Evolutionary conservation across 768 basidiomycete genomes (phyloP).

Genomic region (Dacryopinax primogenitus): DNA sequence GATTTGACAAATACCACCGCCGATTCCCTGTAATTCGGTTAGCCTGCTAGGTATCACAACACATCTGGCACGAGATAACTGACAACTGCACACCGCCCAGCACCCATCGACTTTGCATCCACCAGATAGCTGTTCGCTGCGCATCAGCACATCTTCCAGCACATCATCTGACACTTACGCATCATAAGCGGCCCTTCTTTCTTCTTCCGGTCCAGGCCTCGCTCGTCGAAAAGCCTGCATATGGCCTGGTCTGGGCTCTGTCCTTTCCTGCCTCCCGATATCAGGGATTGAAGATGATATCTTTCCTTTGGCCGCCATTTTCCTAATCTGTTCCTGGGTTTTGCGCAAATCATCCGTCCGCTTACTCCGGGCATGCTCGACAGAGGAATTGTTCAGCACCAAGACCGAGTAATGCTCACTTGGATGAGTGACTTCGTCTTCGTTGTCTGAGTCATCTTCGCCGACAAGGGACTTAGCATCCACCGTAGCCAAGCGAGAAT

Average conservation of each 20-base stretch:
- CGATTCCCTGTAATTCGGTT: background rate
- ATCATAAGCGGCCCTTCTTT: background rate
- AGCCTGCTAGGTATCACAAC: background rate
- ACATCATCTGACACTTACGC: background rate
- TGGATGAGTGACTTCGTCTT: conserved; percentile 16
- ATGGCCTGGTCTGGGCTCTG: background rate
- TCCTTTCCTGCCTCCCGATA: conserved; percentile 6
- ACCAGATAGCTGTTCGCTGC: background rate
- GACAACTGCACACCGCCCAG: background rate
- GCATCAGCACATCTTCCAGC: background rate
- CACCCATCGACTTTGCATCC: background rate
- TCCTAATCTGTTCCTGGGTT: conserved; percentile 1
- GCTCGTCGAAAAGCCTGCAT: background rate
- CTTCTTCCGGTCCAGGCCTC: background rate
- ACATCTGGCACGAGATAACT: background rate
- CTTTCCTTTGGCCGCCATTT: conserved; percentile 11
- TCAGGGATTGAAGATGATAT: background rate
- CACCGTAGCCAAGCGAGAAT: background rate
- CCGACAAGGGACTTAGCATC: conserved; percentile 8
- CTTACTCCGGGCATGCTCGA: background rate
- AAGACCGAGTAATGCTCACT: conserved; percentile 15
- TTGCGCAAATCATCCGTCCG: conserved; percentile 9
- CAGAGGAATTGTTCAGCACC: conserved; percentile 11
- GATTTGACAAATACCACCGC: background rate
- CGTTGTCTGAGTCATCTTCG: conserved; percentile 3